Base-by-base conservation (phyloP, 2,329 filamentous ascomycete genomes). In the Epicoccum nigrum region DNA sequence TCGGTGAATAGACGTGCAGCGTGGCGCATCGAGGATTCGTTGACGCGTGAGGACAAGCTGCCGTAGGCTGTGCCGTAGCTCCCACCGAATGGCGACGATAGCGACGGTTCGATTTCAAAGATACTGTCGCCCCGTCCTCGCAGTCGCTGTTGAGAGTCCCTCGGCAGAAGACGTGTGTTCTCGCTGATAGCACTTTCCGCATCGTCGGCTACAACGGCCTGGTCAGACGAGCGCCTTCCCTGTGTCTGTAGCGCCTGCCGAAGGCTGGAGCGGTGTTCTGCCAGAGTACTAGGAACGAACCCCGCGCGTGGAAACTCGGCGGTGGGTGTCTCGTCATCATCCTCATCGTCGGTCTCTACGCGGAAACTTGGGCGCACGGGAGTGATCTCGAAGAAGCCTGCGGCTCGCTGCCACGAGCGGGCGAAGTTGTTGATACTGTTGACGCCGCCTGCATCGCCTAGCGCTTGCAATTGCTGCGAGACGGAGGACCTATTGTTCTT, bases 401-500 rank as follows among this genome's bases (percentile, higher is more conserved):
- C 91, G 30, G 93, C 93, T 70, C 93, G 86, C 74, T 93, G 90
- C 89, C 92, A 96, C 63, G 90, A 96, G 54, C 89, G 85, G 35
- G 92, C 90, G 70, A 97, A 97, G 66, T 92, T 96, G 67, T 94
- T 88, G 64, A 97, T 89, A 73, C 90, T 95, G 78, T 97, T 97
- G 55, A 92, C 88, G 42, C 93, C 93, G 58, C 93, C 94, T 39
- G 90, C 87, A 54, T 96, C 86, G 60, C 89, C 64, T 16, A 79
- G 55, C 6, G 79, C 74, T 38, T 76, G 73, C 46, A 83, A 69
- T 41, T 81, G 79, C 67, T 81, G 74, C 7, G 76, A 75, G 62
- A 80, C 74, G 7, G 78, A 80, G 19, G 79, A 81, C 40, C 73
- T 75, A 43, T 15, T 25, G 20, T n/a, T 9, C 7, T 20, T 16